Base-by-base conservation (phyloP, 1,284 basidiomycete genomes). In the Malassezia nana region DNA sequence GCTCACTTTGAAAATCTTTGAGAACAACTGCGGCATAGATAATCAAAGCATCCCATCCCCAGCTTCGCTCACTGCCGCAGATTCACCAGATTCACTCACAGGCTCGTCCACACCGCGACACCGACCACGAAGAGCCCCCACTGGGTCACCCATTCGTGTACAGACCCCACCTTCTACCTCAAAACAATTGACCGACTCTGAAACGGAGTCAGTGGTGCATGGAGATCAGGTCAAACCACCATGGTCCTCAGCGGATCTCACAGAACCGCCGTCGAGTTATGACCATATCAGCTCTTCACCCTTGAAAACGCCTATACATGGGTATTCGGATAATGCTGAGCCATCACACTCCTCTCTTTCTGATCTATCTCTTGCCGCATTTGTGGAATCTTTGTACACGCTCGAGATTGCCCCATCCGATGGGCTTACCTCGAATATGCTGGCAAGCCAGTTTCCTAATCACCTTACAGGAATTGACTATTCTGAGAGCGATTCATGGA, bases 321-420 rank as follows among this genome's bases (percentile, higher is more conserved):
- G 18, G 9, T 38, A 1, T 26, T 10, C 26, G n/a, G 40, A 26
- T 9, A 13, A 40, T 40, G 13, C 24, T n/a, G 28, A 4, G n/a
- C n/a, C n/a, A 26, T n/a, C 8, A 3, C 44, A 32, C 8, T n/a
- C 54, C 6, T 50, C 54, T 1, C 13, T 56, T 6, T 46, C 48
- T 1, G 63, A 71, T 22, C 42, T 72, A 7, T 70, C 66, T 12
- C 44, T 74, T 0, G 71, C 71, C 7, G 71, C 65, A 0, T 74
- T 71, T 47, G 48, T 74, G 30, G 61, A 71, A 32, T 67, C 66
- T 12, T 62, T 74, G 9, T 69, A 74, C 47, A 69, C 67, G 22
- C 60, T 74, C 16, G 67, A 72, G 31, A 66, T 74, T 51, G 64
- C 60, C 6, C 55, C 64, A 0, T 59, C 63, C 20, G 71, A 74